Evolutionary conservation across 345 rosid species (phyloP).

Genomic region (Turritis glabra): DNA sequence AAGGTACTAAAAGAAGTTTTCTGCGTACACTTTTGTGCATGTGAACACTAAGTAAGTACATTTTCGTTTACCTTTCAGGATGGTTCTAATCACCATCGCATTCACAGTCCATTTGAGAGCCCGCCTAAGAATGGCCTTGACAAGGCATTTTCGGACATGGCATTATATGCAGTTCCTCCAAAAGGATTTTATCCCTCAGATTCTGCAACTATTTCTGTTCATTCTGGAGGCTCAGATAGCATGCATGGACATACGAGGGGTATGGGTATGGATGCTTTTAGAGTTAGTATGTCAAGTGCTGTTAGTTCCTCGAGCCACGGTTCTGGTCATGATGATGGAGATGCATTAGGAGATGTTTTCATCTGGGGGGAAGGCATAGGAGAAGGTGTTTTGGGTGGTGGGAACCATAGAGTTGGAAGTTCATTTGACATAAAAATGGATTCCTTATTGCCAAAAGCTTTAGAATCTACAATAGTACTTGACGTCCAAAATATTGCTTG

Average conservation of each 20-base stretch:
- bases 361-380: constrained; percentile 60
- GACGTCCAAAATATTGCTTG: constrained; percentile 55
- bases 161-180: constrained; percentile 78
- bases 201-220: constrained; percentile 80
- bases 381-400: constrained; percentile 45
- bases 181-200: constrained; percentile 83
- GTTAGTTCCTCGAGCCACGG: constrained; percentile 56
- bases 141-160: constrained; percentile 82
- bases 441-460: constrained; percentile 50
- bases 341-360: constrained; percentile 53
- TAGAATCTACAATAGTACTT: constrained; percentile 51
- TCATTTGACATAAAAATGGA: constrained; percentile 42
- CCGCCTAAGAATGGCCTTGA: constrained; percentile 92
- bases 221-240: constrained; percentile 95
- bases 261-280: constrained; percentile 74
- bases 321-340: constrained; percentile 53
- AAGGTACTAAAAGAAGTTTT: constrained; percentile 52
- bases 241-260: constrained; percentile 82
- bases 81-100: constrained; percentile 64
- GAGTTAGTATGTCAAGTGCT: constrained; percentile 97
- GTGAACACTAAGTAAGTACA: background rate
- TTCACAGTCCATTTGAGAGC: constrained; percentile 92
- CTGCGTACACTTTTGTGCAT: constrained; percentile 6
- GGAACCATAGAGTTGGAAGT: constrained; percentile 36
- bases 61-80: constrained; percentile 53